Conservation (phyloP, 495 filamentous ascomycete species). For the Amniculicola lignicola region DNA sequence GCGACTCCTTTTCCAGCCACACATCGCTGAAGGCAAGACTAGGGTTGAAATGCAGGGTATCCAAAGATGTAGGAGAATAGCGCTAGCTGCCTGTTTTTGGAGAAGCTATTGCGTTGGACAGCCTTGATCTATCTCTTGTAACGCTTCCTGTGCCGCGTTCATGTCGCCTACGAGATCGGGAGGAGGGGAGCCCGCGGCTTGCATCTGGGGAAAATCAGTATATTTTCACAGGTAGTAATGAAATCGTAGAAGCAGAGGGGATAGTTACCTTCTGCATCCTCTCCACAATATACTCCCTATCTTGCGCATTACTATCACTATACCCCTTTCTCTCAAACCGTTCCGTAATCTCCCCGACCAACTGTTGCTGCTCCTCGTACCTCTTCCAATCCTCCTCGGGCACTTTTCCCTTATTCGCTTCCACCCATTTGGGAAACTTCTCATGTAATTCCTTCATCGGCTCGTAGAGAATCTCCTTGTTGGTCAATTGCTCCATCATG, state of each 20-base stretch:
- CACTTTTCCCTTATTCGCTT: conserved; percentile 64
- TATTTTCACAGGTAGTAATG: too few relatives aligned
- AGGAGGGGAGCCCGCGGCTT: conserved; percentile 87
- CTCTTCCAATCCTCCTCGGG: conserved; percentile 67
- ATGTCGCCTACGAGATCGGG: conserved; percentile 87
- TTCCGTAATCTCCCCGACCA: conserved; percentile 83
- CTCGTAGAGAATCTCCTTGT: conserved; percentile 96
- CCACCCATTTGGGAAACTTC: conserved; percentile 87
- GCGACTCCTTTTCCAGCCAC: neutral
- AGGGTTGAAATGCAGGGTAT: too few relatives aligned
- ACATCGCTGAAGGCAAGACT: conserved; percentile 9
- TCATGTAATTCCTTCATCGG: conserved; percentile 95
- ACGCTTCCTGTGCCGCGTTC: conserved; percentile 68
- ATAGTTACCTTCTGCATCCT: conserved; percentile 89
- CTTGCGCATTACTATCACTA: conserved; percentile 72
- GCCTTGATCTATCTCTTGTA: conserved; percentile 65
- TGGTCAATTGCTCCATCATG: conserved; percentile 98
- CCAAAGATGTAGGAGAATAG: too few relatives aligned
- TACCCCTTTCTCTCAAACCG: conserved; percentile 81
- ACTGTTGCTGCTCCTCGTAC: conserved; percentile 74
- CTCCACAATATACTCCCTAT: conserved; percentile 91
- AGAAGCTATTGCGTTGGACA: conserved; percentile 65
- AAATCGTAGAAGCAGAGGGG: neutral
- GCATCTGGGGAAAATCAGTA: conserved; percentile 62
- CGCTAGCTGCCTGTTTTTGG: too few relatives aligned